Conservation (phyloP, 2,329 filamentous ascomycete species). For the Gaeumannomyces sp. region DNA sequence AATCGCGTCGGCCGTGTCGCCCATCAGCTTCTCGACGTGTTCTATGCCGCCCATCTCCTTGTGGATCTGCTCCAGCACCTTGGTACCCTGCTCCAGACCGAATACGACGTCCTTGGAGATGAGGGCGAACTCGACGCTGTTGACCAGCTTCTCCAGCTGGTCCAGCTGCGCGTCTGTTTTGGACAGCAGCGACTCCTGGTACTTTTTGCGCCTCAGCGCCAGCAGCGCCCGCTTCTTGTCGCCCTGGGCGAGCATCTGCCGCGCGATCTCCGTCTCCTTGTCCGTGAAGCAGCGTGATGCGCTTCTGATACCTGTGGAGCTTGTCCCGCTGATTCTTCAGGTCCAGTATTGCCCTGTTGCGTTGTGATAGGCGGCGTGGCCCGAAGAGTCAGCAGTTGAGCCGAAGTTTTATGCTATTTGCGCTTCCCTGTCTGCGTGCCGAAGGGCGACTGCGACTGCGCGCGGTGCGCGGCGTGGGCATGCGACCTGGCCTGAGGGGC, state of each 20-base stretch:
- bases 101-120: conserved; percentile 96
- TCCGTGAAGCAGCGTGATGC: conserved; percentile 79
- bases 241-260: conserved; percentile 70
- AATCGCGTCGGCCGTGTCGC: conserved; percentile 81
- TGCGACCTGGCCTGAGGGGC: conserved; percentile 1
- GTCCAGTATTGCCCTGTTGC: conserved; percentile 81
- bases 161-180: conserved; percentile 94
- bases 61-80: conserved; percentile 85
- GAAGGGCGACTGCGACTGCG: background rate
- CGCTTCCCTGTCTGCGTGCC: background rate
- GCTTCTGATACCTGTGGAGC: conserved; percentile 90
- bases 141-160: conserved; percentile 82
- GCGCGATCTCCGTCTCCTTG: conserved; percentile 81
- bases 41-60: conserved; percentile 94
- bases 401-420: background rate
- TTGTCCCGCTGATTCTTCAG: conserved; percentile 97
- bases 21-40: conserved; percentile 90
- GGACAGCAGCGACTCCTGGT: conserved; percentile 81
- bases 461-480: background rate
- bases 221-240: conserved; percentile 79
- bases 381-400: conserved; percentile 9
- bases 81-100: conserved; percentile 85
- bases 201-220: conserved; percentile 90
- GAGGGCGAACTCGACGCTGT: conserved; percentile 87
- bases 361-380: background rate